A percentile compares a stretch with the other conserved stretches of the same genome.
Evolutionary conservation across 306 rosid species (phyloP).

Genomic region (Sesbania bispinosa): DNA sequence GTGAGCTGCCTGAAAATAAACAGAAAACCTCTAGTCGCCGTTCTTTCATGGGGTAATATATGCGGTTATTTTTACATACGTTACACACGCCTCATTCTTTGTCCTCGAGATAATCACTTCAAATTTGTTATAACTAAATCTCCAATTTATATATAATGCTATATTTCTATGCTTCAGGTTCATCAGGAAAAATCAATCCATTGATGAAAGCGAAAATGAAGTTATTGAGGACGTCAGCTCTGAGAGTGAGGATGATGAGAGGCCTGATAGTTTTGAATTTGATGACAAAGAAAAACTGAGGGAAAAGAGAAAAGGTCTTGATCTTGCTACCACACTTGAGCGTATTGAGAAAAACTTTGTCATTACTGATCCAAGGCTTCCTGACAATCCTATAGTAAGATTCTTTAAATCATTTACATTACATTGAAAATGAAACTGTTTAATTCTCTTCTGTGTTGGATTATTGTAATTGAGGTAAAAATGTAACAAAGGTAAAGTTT

Average conservation of each 20-base stretch:
- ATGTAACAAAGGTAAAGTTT: slow-evolving; percentile 13
- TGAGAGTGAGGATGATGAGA: slow-evolving; percentile 55
- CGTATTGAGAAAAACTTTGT: slow-evolving; percentile 98
- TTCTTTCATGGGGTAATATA: slow-evolving; percentile 89
- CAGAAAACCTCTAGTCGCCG: slow-evolving; percentile 54
- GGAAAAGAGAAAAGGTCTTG: slow-evolving; percentile 94
- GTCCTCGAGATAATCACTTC: not conserved
- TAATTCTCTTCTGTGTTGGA: not conserved
- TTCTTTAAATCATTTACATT: not conserved
- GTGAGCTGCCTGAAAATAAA: slow-evolving; percentile 72
- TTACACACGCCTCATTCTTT: not conserved
- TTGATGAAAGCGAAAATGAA: slow-evolving; percentile 42
- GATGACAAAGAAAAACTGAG: slow-evolving; percentile 63
- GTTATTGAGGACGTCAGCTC: slow-evolving; percentile 29
- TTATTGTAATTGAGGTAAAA: not conserved
- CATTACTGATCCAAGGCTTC: slow-evolving; percentile 97
- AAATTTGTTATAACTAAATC: not conserved
- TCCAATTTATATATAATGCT: not conserved
- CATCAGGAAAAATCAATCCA: slow-evolving; percentile 51
- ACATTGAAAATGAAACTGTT: not conserved
- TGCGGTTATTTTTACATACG: slow-evolving; percentile 10
- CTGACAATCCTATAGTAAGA: slow-evolving; percentile 96
- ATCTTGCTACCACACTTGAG: slow-evolving; percentile 96
- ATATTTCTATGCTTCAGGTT: slow-evolving; percentile 41
- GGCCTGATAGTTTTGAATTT: slow-evolving; percentile 46